Evolutionary conservation across 192 early-diverging fungal species (phyloP), one percentile per base, ranked within the genome.

Genomic region (Entophlyctis luteolus): DNA sequence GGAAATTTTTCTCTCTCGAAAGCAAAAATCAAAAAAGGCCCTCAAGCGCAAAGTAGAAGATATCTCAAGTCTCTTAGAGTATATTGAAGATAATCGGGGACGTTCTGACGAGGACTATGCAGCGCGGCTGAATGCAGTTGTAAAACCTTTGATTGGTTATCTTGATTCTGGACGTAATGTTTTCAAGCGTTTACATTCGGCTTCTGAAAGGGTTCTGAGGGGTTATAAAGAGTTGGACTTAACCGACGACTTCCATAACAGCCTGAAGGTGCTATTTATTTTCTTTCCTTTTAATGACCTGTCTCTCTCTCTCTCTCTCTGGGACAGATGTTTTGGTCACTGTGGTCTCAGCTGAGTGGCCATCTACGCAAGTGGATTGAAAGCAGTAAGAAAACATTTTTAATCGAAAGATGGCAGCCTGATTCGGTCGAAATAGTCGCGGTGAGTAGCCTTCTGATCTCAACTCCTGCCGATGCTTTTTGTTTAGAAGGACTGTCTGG

Each of bases 121-220:
- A 45, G 12, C 42, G 42, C 42, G 42, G n/a, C 10, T 14, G 12
- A n/a, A 45, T 14, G 42, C 10, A 14, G n/a, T 45, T 45, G 42
- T n/a, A n/a, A n/a, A n/a, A n/a, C n/a, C n/a, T n/a, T n/a, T n/a
- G n/a, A n/a, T n/a, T n/a, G n/a, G n/a, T n/a, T n/a, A n/a, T n/a
- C n/a, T n/a, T n/a, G n/a, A n/a, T n/a, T n/a, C 25, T 12, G 33
- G 8, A 5, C 18, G 28, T 28, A 6, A 6, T 27, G 4, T 28
- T 20, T 32, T 56, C 14, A 56, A 56, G 55, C 31, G 33, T 34
- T 0, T 56, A 22, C 55, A 56, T 56, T 56, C 55, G 12, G 55
- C 33, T 12, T 33, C 36, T 28, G 55, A 56, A 34, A 16, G 28
- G 5, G 55, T 34, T 1, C n/a, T 31, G 8, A 16, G 55, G 36